These are phyloP conservation scores for Cryphonectria radicalis DNA, from an alignment of 2,329 filamentous ascomycete species.

Conservation along the genomic window DNA sequence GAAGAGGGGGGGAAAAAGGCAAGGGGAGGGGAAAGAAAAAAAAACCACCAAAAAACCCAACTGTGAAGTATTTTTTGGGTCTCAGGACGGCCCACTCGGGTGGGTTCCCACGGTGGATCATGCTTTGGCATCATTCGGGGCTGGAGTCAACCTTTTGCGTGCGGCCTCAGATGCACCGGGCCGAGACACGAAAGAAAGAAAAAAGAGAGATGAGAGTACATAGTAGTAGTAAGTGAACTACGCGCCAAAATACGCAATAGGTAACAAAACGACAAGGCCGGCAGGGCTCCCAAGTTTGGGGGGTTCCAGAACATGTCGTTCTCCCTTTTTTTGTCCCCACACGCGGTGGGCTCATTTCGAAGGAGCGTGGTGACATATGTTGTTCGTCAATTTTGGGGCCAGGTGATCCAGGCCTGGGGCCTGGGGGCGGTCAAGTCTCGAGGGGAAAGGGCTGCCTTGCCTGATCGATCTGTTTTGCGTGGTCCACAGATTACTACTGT, in stretches of 20 bases:
- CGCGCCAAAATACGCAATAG: background rate
- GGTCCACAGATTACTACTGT: background rate
- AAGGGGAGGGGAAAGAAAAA: background rate
- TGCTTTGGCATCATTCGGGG: background rate
- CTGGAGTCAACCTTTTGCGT: background rate
- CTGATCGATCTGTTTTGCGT: conserved; percentile 10
- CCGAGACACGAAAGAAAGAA: conserved; percentile 6
- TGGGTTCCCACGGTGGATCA: conserved; percentile 7
- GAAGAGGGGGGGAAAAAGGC: background rate
- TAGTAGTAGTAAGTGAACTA: background rate
- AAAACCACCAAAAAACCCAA: background rate
- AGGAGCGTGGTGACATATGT: conserved; percentile 16
- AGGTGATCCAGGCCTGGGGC: conserved; percentile 8
- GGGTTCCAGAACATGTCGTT: conserved; percentile 19
- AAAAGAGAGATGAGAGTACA: background rate
- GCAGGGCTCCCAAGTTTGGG: background rate
- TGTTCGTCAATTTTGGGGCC: background rate
- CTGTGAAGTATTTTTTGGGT: background rate
- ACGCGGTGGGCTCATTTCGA: conserved; percentile 9
- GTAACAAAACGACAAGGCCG: background rate
- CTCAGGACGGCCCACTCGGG: background rate
- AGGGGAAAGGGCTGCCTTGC: conserved; percentile 12
- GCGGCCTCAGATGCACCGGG: conserved; percentile 14
- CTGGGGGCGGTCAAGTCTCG: conserved; percentile 5
- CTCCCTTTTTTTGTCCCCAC: background rate